Evolutionary conservation across 2,329 filamentous ascomycete species (phyloP).

Genomic region (Moelleriella libera): DNA sequence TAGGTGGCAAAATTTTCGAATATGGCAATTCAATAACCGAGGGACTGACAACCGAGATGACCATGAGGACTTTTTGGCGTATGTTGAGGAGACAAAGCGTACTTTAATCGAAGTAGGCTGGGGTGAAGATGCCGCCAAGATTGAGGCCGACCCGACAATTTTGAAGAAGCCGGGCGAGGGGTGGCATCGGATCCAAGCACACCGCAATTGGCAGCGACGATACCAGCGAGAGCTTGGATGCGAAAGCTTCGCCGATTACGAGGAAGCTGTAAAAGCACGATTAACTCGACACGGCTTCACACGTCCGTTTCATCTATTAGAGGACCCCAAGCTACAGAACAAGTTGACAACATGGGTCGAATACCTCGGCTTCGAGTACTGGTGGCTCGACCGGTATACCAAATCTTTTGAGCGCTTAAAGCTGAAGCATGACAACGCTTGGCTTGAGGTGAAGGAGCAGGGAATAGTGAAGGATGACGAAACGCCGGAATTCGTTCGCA

Average conservation of each 20-base stretch:
- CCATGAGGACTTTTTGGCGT: conserved; percentile 6
- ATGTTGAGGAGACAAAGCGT: conserved; percentile 4
- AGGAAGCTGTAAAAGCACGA: conserved; percentile 9
- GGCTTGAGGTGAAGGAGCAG: conserved; percentile 15
- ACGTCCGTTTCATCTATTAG: conserved; percentile 13
- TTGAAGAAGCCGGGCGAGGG: background rate
- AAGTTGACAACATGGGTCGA: conserved; percentile 24
- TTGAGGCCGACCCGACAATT: conserved; percentile 5
- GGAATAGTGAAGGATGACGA: conserved; percentile 10
- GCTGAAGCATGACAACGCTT: conserved; percentile 13
- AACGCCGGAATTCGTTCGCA: conserved; percentile 5
- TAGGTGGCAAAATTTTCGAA: conserved; percentile 16
- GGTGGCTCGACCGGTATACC: conserved; percentile 10
- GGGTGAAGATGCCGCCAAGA: background rate
- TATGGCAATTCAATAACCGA: conserved; percentile 15
- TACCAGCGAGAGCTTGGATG: conserved; percentile 6
- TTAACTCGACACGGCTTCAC: conserved; percentile 15
- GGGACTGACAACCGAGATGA: conserved; percentile 5
- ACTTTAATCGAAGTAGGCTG: background rate
- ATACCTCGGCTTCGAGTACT: conserved; percentile 17
- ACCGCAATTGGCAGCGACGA: conserved; percentile 3
- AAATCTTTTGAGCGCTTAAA: conserved; percentile 8
- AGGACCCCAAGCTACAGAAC: conserved; percentile 16
- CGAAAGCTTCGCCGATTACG: conserved; percentile 11
- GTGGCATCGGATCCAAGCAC: conserved; percentile 4